Percentiles rank a stretch among this genome's conserved stretches.
phyloP scores from a whole-genome alignment of 305 asterid genomes.

The Rubia peregrina region DNA sequence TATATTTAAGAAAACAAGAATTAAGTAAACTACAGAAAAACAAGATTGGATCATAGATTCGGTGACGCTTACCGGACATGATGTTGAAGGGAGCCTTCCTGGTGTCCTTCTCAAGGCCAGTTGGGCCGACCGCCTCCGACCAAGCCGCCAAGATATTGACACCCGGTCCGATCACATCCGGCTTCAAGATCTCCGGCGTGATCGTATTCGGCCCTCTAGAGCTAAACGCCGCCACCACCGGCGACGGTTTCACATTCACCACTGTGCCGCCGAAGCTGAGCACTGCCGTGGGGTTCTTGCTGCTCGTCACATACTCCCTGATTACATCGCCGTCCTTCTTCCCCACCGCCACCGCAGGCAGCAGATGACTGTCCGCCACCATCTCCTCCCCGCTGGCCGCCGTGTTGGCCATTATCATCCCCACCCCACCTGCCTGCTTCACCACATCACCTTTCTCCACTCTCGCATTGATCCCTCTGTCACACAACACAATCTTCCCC shows the following conservation, averaged over 20 bases:
- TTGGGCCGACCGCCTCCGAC: slow-evolving; percentile 41
- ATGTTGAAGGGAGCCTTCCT: slow-evolving; percentile 37
- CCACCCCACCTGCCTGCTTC: slow-evolving; percentile 40
- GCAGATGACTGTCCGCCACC: slow-evolving; percentile 45
- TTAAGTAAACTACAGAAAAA: background rate
- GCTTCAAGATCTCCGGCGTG: slow-evolving; percentile 45
- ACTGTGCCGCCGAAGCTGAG: slow-evolving; percentile 43
- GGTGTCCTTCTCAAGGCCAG: slow-evolving; percentile 30
- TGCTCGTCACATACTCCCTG: slow-evolving; percentile 24
- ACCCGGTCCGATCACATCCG: slow-evolving; percentile 45
- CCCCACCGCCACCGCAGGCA: slow-evolving; percentile 43
- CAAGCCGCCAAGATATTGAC: slow-evolving; percentile 41
- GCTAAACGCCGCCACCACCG: slow-evolving; percentile 45
- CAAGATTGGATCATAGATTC: background rate
- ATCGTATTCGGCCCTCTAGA: slow-evolving; percentile 42
- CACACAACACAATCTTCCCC: slow-evolving; percentile 42
- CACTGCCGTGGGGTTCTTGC: slow-evolving; percentile 30
- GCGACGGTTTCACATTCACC: slow-evolving; percentile 44
- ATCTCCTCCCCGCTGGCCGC: slow-evolving; percentile 42
- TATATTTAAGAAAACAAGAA: background rate
- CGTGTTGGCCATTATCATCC: slow-evolving; percentile 49
- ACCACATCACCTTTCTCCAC: slow-evolving; percentile 46
- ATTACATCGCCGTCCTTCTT: slow-evolving; percentile 26
- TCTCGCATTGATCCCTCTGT: slow-evolving; percentile 38
- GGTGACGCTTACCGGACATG: slow-evolving; percentile 32